A percentile compares a stretch with the other conserved stretches of the same genome.
Evolutionary conservation across 768 basidiomycete species (phyloP).

Genomic region (Crassisporium funariophilum): DNA sequence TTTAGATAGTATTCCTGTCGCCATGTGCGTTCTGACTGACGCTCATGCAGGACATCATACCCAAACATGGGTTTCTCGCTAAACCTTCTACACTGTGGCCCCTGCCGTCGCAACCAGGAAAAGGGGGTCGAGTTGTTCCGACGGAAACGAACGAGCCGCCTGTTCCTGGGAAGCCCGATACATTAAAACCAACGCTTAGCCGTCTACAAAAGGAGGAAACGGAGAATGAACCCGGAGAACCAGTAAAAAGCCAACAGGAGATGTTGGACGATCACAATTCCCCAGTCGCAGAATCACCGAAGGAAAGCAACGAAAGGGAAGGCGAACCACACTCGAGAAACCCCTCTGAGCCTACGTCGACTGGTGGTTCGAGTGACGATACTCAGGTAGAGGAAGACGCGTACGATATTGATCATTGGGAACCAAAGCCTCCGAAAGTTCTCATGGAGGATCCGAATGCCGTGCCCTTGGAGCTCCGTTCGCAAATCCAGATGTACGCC

Average conservation of each 20-base stretch:
- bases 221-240: conserved; percentile 10
- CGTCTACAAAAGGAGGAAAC: conserved; percentile 26
- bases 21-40: background rate
- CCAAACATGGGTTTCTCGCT: conserved; percentile 60
- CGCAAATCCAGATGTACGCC: conserved; percentile 80
- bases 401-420: conserved; percentile 40
- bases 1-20: background rate
- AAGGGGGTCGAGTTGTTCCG: conserved; percentile 36
- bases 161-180: conserved; percentile 51
- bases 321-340: background rate
- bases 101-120: conserved; percentile 38
- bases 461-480: conserved; percentile 48
- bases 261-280: conserved; percentile 25
- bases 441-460: conserved; percentile 49
- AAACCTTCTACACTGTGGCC: conserved; percentile 65
- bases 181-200: conserved; percentile 36
- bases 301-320: too few relatives aligned
- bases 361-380: background rate
- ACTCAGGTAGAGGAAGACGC: conserved; percentile 13
- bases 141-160: conserved; percentile 46
- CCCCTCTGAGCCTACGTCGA: background rate
- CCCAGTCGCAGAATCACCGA: conserved; percentile 1
- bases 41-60: conserved; percentile 65
- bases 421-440: conserved; percentile 59
- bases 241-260: conserved; percentile 31